phyloP scores from a whole-genome alignment of 2,329 filamentous ascomycete species.

The Rutstroemia sp. region DNA sequence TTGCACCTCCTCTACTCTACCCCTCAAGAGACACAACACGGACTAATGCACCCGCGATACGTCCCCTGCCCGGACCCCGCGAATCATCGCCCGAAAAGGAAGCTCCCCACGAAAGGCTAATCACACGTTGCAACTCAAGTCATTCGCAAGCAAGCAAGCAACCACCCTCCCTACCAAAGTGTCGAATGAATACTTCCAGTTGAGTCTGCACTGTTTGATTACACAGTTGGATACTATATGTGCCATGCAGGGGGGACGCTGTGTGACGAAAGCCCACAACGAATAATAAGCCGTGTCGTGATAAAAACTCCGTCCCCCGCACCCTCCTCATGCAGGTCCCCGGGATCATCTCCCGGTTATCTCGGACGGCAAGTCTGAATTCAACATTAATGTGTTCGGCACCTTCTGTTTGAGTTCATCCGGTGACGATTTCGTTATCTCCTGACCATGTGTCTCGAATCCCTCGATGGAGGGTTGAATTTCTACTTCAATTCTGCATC shows the following conservation, averaged over 20 bases:
- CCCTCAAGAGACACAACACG: not conserved
- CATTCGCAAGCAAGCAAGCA: too few species aligned
- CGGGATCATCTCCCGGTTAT: conserved; percentile 1
- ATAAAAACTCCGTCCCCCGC: not conserved
- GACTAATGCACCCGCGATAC: not conserved
- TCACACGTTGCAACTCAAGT: not conserved
- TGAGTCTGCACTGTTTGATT: not conserved
- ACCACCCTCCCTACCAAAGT: too few species aligned
- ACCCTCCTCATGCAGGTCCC: not conserved
- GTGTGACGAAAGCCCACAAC: not conserved
- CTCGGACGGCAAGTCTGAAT: not conserved
- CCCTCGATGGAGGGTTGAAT: not conserved
- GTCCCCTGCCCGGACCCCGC: not conserved
- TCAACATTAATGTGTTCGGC: not conserved
- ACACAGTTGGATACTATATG: conserved; percentile 1
- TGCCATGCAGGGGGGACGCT: conserved; percentile 1
- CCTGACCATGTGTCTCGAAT: not conserved
- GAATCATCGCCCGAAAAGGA: conserved; percentile 2
- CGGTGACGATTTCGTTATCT: not conserved
- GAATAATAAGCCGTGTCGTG: not conserved
- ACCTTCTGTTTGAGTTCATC: not conserved
- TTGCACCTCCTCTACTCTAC: not conserved
- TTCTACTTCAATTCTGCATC: not conserved
- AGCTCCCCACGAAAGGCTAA: not conserved
- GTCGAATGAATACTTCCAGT: too few species aligned